Base-by-base conservation (phyloP, 1,139 yeast species). In the Zhuliangozyma parablackwelliae region DNA sequence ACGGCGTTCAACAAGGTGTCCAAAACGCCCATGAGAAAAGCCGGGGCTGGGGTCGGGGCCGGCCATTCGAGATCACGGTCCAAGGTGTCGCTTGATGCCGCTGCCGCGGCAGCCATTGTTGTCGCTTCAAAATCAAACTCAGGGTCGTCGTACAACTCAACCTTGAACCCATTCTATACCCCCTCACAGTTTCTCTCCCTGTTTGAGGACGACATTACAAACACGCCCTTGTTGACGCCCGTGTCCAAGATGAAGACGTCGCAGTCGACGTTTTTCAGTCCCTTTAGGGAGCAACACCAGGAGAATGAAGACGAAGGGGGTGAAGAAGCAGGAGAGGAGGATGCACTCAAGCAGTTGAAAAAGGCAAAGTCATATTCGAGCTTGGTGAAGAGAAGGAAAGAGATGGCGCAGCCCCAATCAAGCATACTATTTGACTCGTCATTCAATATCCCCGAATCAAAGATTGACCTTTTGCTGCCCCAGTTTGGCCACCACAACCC, bases 91-190 rank as follows among this genome's bases (percentile, higher is more conserved):
- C 35, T 66, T 20, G 73, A 67, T 48, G 60, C 61, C 24, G 40
- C 47, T 12, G 32, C 52, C 12, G 44, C 50, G 10, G 43, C 51
- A 3, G 42, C 44, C 20, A 33, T 45, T 23, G 38, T 47, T 3
- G 42, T 47, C 28, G 51, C 55, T 30, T 40, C 59, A 26, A 42
- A 48, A 41, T 48, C 52, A 28, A 45, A 41, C 29, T 43, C 53
- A 34, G 32, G 49, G 41, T 41, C 48, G 37, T 26, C 27, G 27
- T 38, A 45, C 37, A 42, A 34, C 9, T 25, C 40, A 10, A 59
- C 58, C 16, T 53, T 63, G 27, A 71, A 72, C 43, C 78, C 78
- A 13, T 72, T 72, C 46, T 69, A 66, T 44, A 69, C 74, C 2
- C 72, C 75, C 2, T 57, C 67, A 1, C 53, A 68, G 5, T 65